A percentile compares a stretch with the other conserved stretches of the same genome.
phyloP scores from a whole-genome alignment of 306 rosid species.

The Pterocarpus macrocarpus region DNA sequence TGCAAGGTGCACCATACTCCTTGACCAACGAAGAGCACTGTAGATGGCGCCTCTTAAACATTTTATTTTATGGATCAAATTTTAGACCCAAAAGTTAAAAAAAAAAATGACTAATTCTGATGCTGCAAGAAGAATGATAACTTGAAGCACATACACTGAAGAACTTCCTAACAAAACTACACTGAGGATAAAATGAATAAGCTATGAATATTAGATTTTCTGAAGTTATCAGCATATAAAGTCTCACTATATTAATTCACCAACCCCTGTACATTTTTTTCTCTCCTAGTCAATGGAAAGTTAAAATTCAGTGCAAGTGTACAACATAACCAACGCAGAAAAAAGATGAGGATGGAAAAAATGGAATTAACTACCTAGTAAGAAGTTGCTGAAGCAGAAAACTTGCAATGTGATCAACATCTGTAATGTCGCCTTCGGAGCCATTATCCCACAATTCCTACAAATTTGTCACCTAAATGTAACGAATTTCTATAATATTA shows the following conservation, averaged over 20 bases:
- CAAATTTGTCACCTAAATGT: slow-evolving; percentile 47
- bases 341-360: background rate
- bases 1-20: no score
- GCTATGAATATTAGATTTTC: background rate
- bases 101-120: no score
- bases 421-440: slow-evolving; percentile 15
- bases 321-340: slow-evolving; percentile 28
- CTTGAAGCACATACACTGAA: background rate
- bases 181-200: slow-evolving; percentile 13
- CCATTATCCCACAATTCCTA: no score
- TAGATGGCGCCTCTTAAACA: no score
- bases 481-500: slow-evolving; percentile 55
- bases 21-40: no score
- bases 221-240: slow-evolving; percentile 12
- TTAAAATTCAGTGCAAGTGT: slow-evolving; percentile 26
- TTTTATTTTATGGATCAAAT: no score
- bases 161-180: background rate
- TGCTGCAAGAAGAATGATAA: background rate
- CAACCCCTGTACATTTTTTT: background rate
- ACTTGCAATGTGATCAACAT: slow-evolving; percentile 56
- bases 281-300: slow-evolving; percentile 6
- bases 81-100: no score
- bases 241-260: slow-evolving; percentile 5
- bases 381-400: slow-evolving; percentile 48
- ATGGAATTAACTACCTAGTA: slow-evolving; percentile 42